Evolutionary conservation across 192 early-diverging fungal genomes (phyloP), one percentile per base, ranked within the genome.

Genomic region (Irineochytrium annulatum): DNA sequence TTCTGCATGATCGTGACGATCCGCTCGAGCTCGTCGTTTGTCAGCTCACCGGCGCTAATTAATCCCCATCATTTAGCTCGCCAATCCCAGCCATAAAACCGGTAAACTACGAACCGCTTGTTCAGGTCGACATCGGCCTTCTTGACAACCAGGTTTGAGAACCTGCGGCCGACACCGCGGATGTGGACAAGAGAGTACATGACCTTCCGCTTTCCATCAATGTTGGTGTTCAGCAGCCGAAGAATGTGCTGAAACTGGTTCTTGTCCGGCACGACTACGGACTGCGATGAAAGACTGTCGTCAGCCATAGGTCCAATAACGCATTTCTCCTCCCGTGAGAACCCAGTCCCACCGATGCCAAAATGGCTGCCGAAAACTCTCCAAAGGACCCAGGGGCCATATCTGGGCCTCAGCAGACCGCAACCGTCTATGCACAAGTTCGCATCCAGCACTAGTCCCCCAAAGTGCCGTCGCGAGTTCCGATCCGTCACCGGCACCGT

Each of bases 141-240:
- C 90, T 98, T 98, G 85, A 89, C 92, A 57, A 93, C 93, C 68
- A 98, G 71, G 91, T 96, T 98, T 75, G 95, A 85, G 85, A 95
- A 98, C 72, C 95, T 89, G 67, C 93, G 89, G 88, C 95, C 95
- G 59, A 94, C 90, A 89, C 95, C 95, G 87, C 94, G 91, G 84
- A 97, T 95, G 76, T 86, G 80, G 56, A 92, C 95, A 81, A 97
- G 77, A 65, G 95, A 94, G 82, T 89, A 95, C 87, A 91, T 88
- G 73, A 94, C 83, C 81, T 95, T 97, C 69, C 78, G 81, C 77
- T 89, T 88, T 58, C 95, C 95, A 76, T 95, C 88, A 77, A 97
- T 88, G 87, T 97, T 97, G 72, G 95, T 97, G 89, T 97, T 97
- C 70, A 95, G 89, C 54, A 97, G 87, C 95, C 95, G 95, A 68